A percentile compares a stretch with the other conserved stretches of the same genome.
Evolutionary conservation across 495 filamentous ascomycete species (phyloP).

Genomic region (Hypoxylon lenormandii): DNA sequence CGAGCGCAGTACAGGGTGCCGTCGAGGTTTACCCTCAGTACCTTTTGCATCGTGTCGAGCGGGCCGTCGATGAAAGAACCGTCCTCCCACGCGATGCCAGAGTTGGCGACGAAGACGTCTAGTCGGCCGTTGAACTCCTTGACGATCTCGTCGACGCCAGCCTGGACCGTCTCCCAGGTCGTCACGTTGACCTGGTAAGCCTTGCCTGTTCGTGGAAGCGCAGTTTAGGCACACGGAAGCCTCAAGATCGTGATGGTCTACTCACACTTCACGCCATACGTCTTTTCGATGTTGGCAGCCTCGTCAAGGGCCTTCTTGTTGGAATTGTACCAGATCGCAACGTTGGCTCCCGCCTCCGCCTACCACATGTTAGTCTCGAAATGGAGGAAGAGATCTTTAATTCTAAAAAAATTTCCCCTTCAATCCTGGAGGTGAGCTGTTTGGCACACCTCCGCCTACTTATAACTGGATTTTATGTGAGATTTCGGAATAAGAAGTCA

Average conservation of each 20-base stretch:
- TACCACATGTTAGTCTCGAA: constrained; percentile 12
- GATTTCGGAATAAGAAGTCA: background rate
- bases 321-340: constrained; percentile 87
- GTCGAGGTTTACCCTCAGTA: constrained; percentile 81
- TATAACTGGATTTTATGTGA: background rate
- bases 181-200: constrained; percentile 80
- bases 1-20: constrained; percentile 85
- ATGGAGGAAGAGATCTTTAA: too few species aligned
- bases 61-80: constrained; percentile 75
- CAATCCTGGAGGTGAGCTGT: constrained; percentile 32
- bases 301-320: constrained; percentile 76
- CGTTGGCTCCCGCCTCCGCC: constrained; percentile 87
- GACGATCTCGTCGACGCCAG: constrained; percentile 69
- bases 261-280: constrained; percentile 83
- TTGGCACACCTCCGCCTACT: background rate
- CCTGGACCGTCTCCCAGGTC: constrained; percentile 67
- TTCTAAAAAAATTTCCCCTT: too few species aligned
- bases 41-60: constrained; percentile 73
- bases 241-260: background rate
- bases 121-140: constrained; percentile 78
- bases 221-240: constrained; percentile 9
- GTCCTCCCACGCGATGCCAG: constrained; percentile 79
- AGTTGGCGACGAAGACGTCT: constrained; percentile 84
- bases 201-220: constrained; percentile 65
- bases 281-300: constrained; percentile 77